These are phyloP conservation scores for Pseudogymnoascus sp. DNA, from an alignment of 2,329 filamentous ascomycete genomes.

Conservation along the genomic window DNA sequence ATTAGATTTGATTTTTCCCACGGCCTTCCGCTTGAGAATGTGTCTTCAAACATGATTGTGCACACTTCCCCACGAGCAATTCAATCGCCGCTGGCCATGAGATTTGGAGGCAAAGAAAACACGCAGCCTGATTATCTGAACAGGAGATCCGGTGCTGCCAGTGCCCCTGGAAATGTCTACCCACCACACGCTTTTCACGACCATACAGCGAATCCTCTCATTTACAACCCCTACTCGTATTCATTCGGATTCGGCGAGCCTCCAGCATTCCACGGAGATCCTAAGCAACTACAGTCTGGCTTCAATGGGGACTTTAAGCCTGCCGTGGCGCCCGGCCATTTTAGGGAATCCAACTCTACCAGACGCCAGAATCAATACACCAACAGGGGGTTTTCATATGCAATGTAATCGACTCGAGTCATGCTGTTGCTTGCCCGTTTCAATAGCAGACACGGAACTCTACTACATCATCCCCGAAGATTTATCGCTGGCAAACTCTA, in stretches of 20 bases:
- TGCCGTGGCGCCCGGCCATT: background rate
- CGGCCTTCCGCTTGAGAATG: conserved; percentile 21
- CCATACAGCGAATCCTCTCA: conserved; percentile 27
- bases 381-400: background rate
- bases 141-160: conserved; percentile 16
- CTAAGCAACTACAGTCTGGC: conserved; percentile 15
- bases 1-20: conserved; percentile 25
- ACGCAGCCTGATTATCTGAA: conserved; percentile 18
- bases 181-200: conserved; percentile 27
- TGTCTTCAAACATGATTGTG: conserved; percentile 15
- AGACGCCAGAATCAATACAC: background rate
- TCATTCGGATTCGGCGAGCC: conserved; percentile 19
- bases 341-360: background rate
- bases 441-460: background rate
- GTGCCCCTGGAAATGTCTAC: conserved; percentile 23
- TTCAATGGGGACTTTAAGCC: conserved; percentile 21
- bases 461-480: background rate
- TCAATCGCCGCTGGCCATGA: conserved; percentile 20
- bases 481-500: background rate
- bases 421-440: background rate
- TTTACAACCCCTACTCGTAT: conserved; percentile 21
- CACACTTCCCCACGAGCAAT: conserved; percentile 25
- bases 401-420: background rate
- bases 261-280: background rate
- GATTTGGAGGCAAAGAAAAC: conserved; percentile 26